Evolutionary conservation across 305 asterid species (phyloP), one percentile per base, ranked within the genome.

Genomic region (Fraxinus albicans): DNA sequence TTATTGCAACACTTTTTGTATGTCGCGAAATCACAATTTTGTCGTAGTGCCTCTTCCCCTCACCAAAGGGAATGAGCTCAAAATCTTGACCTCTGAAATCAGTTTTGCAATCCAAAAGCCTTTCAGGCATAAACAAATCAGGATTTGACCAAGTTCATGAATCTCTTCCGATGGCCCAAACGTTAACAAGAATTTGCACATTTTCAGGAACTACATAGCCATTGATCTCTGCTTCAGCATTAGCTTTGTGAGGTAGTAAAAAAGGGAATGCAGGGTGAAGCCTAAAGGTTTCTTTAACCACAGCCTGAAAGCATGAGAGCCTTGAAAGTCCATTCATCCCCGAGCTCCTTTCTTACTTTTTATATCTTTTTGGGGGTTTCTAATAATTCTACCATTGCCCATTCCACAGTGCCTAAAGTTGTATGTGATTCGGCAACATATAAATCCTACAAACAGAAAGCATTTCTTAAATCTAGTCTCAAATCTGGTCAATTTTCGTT

Each of bases 131-230:
- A 73, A 89, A 89, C 0, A 31, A 6, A 0, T 79, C 79, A 2
- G 89, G 85, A 15, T 85, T 7, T 2, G 77, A 19, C 92, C 92
- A 90, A 2, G 10, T 19, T 21, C 8, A 55, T 0, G 88, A 47
- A 82, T 88, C 87, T 69, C 92, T 81, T 1, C 88, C 88, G 1
- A 34, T 77, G 0, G 88, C 89, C 91, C 91, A 90, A 15, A 80
- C 70, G 25, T 88, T 90, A 3, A 88, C 82, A 0, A 85, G 77
- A 15, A 88, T 67, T 0, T 84, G 83, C 0, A 84, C 80, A 3
- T 85, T 47, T 79, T 88, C 81, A 0, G 92, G 92, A n/a, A 89
- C 31, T 0, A 34, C 8, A 13, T 83, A 90, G 0, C 82, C 84
- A 21, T 84, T 73, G 29, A 89, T 75, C 78, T 81, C 86, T 4